Evolutionary conservation across 139 green algal genomes (phyloP), one percentile per base, ranked within the genome.

Genomic region (Micractinium sp.): DNA sequence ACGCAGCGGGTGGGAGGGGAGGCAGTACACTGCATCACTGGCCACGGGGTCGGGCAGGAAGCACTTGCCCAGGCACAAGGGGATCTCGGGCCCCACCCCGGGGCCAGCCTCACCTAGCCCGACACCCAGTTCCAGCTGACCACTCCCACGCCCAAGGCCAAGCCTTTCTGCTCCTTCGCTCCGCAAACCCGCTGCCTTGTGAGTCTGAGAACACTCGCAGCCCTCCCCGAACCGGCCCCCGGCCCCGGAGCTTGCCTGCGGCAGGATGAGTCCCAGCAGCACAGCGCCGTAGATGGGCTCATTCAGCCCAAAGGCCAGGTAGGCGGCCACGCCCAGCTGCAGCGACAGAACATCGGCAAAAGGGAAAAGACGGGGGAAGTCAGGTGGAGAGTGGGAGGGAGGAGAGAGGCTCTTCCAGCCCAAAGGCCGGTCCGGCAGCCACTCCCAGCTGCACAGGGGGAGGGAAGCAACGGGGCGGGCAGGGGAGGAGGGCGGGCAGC

Each of bases 11-110:
- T 25, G 63, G 19, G 18, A 23, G 25, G 19, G 18, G 25, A 81
- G 36, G 73, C n/a, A 47, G n/a, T n/a, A 41, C 73, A 41, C n/a
- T 38, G 4, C 63, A 73, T 27, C 36, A 85, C 99, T 99, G 83
- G 96, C 95, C 81, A 99, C 95, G 60, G 98, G 98, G 93, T 99
- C 97, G 18, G 96, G 96, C 74, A 99, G 93, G 91, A 99, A 98
- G 94, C 96, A 99, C 93, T 97, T 98, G 91, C 95, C 79, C 87
- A 99, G 97, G 27, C 38, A 33, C 38, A 19, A 76, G 20, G 2
- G 33, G 69, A n/a, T n/a, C n/a, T n/a, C n/a, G n/a, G n/a, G n/a
- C n/a, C n/a, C n/a, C n/a, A n/a, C n/a, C n/a, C n/a, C n/a, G n/a
- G n/a, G n/a, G n/a, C n/a, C n/a, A n/a, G n/a, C n/a, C n/a, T n/a